phyloP scores from a whole-genome alignment of 176 grass and related monocot species.

The sorghum (Sorghum bicolor) region Sorghum_bicolor_NCBIv3 NC_012877.2:58085001-58085500 shows the following conservation, averaged over 20 bases:
- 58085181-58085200: slow-evolving; percentile 55
- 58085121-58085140: slow-evolving; percentile 73
- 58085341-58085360: not conserved
- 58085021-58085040: not conserved
- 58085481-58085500: slow-evolving; percentile 1
- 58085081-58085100: slow-evolving; percentile 63
- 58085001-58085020: not conserved
- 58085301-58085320: slow-evolving; percentile 75
- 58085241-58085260: slow-evolving; percentile 80
- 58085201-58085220: slow-evolving; percentile 52
- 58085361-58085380: not conserved
- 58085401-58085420: slow-evolving; percentile 11
- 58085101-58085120: slow-evolving; percentile 68
- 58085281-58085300: slow-evolving; percentile 79
- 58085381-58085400: not conserved
- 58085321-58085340: not conserved
- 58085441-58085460: not conserved
- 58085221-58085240: slow-evolving; percentile 60
- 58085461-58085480: not conserved
- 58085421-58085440: slow-evolving; percentile 12
- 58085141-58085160: slow-evolving; percentile 93
- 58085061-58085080: slow-evolving; percentile 77
- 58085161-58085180: slow-evolving; percentile 74
- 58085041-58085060: slow-evolving; percentile 23
- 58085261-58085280: slow-evolving; percentile 76